A percentile compares a stretch with the other conserved stretches of the same genome.
phyloP scores from a whole-genome alignment of 495 filamentous ascomycete species.

The Monascus purpureus region DNA sequence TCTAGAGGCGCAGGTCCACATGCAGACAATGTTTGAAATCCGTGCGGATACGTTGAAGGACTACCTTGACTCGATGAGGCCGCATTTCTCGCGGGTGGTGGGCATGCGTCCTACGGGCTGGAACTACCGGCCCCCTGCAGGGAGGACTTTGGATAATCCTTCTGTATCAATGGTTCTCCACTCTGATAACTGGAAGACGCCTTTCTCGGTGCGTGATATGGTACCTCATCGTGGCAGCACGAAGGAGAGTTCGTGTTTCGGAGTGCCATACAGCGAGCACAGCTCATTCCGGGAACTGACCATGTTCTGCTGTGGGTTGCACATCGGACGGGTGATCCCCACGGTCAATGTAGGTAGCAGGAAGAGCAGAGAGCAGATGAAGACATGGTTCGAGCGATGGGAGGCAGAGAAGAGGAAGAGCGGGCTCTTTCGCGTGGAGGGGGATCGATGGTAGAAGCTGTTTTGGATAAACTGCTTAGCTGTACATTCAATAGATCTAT shows the following conservation, averaged over 20 bases:
- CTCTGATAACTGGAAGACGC: constrained; percentile 55
- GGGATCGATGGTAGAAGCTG: constrained; percentile 7
- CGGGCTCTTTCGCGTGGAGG: constrained; percentile 48
- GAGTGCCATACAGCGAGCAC: constrained; percentile 91
- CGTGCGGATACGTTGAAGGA: constrained; percentile 74
- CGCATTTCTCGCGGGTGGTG: constrained; percentile 72
- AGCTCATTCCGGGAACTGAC: constrained; percentile 87
- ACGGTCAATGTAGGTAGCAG: constrained; percentile 81
- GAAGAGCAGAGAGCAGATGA: constrained; percentile 68
- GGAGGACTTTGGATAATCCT: constrained; percentile 48
- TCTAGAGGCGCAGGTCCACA: constrained; percentile 82
- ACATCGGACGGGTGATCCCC: constrained; percentile 79
- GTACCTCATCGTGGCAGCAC: constrained; percentile 68
- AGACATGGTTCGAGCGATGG: constrained; percentile 83
- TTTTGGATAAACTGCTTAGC: too few relatives aligned
- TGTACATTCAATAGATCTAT: too few relatives aligned
- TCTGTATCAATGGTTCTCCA: constrained; percentile 56
- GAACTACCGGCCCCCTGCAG: constrained; percentile 67
- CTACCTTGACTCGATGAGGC: constrained; percentile 65
- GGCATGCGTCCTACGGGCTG: constrained; percentile 86
- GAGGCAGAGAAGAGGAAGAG: constrained; percentile 67
- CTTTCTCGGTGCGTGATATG: constrained; percentile 51
- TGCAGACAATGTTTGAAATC: constrained; percentile 91
- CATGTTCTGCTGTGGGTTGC: constrained; percentile 76
- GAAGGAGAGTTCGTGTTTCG: constrained; percentile 63